These are phyloP conservation scores for Sclerotinia glacialis DNA, from an alignment of 2,329 filamentous ascomycete genomes.

Conservation along the genomic window DNA sequence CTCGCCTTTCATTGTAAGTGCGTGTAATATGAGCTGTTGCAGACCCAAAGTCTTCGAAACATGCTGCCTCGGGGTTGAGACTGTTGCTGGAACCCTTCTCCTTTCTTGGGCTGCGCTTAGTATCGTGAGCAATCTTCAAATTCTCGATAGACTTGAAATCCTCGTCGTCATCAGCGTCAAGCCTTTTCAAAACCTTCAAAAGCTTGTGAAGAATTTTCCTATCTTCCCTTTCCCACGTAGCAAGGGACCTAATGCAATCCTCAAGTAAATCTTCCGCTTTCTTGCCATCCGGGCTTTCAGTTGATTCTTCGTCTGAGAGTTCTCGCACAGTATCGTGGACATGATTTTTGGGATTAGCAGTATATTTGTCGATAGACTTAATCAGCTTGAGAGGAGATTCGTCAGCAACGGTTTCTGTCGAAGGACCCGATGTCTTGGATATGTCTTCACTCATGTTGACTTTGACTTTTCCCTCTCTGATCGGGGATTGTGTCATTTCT, in stretches of 20 bases:
- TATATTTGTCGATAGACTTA: background rate
- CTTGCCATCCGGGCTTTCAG: background rate
- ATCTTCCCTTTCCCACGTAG: slow-evolving; percentile 28
- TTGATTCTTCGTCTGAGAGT: background rate
- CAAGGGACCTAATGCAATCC: slow-evolving; percentile 25
- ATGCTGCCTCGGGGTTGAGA: slow-evolving; percentile 30
- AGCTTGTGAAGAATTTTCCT: slow-evolving; percentile 27
- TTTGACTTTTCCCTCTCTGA: background rate
- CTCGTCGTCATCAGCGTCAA: slow-evolving; percentile 17
- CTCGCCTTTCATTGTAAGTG: background rate
- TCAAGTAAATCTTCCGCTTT: slow-evolving; percentile 15
- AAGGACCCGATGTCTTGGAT: background rate
- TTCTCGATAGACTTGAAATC: background rate
- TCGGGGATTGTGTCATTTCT: background rate
- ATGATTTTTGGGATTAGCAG: background rate
- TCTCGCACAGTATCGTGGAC: background rate
- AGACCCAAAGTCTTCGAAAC: slow-evolving; percentile 21
- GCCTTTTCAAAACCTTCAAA: slow-evolving; percentile 28
- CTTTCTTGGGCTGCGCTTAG: background rate
- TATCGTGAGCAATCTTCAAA: background rate
- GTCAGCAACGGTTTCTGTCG: background rate
- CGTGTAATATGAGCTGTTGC: slow-evolving; percentile 21
- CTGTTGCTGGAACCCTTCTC: background rate
- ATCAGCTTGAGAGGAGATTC: background rate
- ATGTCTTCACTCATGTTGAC: slow-evolving; percentile 1